Evolutionary conservation across 2,329 filamentous ascomycete genomes (phyloP), one percentile per base, ranked within the genome.

Genomic region (Fusarium bulbicola): DNA sequence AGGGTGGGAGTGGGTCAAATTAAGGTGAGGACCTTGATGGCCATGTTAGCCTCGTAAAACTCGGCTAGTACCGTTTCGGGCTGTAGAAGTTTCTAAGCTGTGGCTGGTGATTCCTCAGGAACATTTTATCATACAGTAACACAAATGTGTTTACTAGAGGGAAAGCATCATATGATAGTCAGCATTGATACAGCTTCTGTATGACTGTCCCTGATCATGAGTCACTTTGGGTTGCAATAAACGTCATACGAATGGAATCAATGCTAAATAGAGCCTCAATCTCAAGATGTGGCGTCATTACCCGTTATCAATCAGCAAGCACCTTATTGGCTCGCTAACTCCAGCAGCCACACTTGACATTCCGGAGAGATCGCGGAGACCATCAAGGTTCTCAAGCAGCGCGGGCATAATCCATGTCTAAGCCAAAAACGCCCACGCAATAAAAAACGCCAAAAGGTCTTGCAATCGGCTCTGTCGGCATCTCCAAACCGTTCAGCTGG

Each of bases 21-120:
- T 75, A 75, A 77, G 74, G 76, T 77, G 76, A 78, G 76, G 59
- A 78, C 76, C 76, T 75, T 77, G 76, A 78, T 78, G 76, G 76
- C 69, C 71, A 64, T 63, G 28, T 64, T 73, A 64, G 73, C 63
- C 50, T 52, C 52, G 58, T 59, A 24, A 37, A 60, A 24, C 24
- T 34, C 52, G 34, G 60, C 37, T 59, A 68, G 56, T 58, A 40
- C 45, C 39, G 52, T 45, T 67, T 64, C 52, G 53, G 60, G 50
- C 34, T 42, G 11, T 50, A 42, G 59, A 65, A 65, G 46, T 40
- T 21, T 56, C 59, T 42, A 7, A 32, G 21, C 7, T 75, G 73
- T 75, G 73, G 73, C 73, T 71, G 11, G n/a, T 45, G 52, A 21
- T 34, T 26, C 45, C 24, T 13, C 21, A 39, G 18, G 14, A 26